A percentile compares a stretch with the other conserved stretches of the same genome.
phyloP scores from a whole-genome alignment of 164 flowering plant species.

The Kingdonia uniflora region DNA sequence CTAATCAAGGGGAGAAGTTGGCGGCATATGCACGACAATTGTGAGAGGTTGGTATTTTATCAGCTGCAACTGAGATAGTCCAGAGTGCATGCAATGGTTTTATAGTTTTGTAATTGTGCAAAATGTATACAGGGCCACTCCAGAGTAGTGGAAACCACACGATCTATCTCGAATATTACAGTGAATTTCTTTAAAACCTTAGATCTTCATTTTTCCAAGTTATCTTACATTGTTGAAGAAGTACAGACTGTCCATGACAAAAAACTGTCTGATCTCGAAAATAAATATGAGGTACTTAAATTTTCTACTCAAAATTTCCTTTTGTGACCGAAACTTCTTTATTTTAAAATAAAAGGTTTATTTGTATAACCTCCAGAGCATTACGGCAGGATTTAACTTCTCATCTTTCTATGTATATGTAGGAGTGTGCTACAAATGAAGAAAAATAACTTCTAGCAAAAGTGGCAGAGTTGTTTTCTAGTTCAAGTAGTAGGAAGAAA shows the following conservation, averaged over 20 bases:
- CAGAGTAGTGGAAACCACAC: slow-evolving; percentile 72
- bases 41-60: slow-evolving; percentile 45
- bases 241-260: slow-evolving; percentile 54
- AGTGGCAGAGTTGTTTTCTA: slow-evolving; percentile 76
- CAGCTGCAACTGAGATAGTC: background rate
- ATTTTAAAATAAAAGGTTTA: no score
- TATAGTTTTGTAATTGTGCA: background rate
- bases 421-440: slow-evolving; percentile 95
- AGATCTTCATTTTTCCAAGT: slow-evolving; percentile 57
- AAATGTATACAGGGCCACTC: slow-evolving; percentile 53
- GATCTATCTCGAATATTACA: slow-evolving; percentile 68
- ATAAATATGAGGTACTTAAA: slow-evolving; percentile 73
- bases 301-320: background rate
- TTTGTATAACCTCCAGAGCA: no score
- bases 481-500: slow-evolving; percentile 67
- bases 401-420: slow-evolving; percentile 4
- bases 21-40: slow-evolving; percentile 64
- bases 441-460: slow-evolving; percentile 75
- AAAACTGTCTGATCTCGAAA: slow-evolving; percentile 67
- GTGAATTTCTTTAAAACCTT: slow-evolving; percentile 30
- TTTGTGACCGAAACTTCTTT: no score
- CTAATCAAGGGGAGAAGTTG: slow-evolving; percentile 63
- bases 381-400: background rate
- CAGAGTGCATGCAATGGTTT: background rate
- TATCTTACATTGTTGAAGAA: slow-evolving; percentile 69